Evolutionary conservation across 257 asterid species (phyloP), one percentile per base, ranked within the genome.

Genomic region (Solanum clarkiae): DNA sequence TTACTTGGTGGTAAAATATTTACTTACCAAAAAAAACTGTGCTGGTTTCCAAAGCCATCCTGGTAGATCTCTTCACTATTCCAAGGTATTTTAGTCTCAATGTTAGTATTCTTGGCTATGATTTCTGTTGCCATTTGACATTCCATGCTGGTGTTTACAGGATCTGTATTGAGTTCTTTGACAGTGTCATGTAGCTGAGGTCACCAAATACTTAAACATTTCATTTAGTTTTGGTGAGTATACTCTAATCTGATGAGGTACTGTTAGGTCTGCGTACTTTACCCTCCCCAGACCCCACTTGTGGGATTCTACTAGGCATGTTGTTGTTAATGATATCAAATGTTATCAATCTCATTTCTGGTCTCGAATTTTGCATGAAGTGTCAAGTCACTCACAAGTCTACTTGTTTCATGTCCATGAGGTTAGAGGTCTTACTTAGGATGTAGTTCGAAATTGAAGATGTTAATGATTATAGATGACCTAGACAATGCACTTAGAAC

Each of bases 351-450:
- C 77, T 69, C 51, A 69, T 69, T 65, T 65, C 72, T 26, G 72
- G 72, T 66, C 15, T 57, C 32, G 65, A 29, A 11, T 66, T 70
- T 24, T 71, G 81, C 92, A 94, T 94, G 93, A 84, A 95, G 99
- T 68, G 97, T 94, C 17, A 92, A 95, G 89, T 94, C 97, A 65
- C 95, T 94, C 81, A 92, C 92, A 66, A 94, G 97, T 92, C 89
- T 94, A 92, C 97, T 95, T 92, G 97, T 84, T 95, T 92, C 80
- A 95, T 95, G 97, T 93, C 99, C 98, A 94, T 80, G 90, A 94
- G 82, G 93, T 93, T 4, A 89, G 95, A 86, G 98, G 96, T 56
- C 88, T 95, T 82, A 89, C 97, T 0, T 94, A 66, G 47, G 75
- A 32, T 66, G 12, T 66, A 65, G 74, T 66, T 66, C 74, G 18